Base-by-base conservation (phyloP, 2,329 filamentous ascomycete species). In the Clonostachys byssicola region DNA sequence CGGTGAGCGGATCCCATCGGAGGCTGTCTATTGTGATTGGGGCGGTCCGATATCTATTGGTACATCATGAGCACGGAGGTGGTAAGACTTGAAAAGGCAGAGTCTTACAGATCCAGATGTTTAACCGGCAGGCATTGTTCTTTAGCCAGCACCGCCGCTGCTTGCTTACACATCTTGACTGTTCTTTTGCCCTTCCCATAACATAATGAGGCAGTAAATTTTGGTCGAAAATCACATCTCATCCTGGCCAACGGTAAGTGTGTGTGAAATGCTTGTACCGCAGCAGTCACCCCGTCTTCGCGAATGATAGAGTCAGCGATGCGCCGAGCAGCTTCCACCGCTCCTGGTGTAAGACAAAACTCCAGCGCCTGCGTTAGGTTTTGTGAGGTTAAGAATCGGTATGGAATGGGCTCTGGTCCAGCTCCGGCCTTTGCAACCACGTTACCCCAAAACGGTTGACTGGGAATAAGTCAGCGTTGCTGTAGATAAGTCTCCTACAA, bases 161-260 rank as follows among this genome's bases (percentile, higher is more conserved):
- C 46, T 20, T 23, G 23, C 20, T 43, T 35, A n/a, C 40, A 47
- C 12, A 47, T 33, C 41, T 38, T 43, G 30, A 47, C 12, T 12
- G 9, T 5, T 14, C 16, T 34, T 35, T 45, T 44, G 30, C 8
- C 20, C 14, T 38, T 36, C n/a, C 13, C 34, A 30, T 43, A 44
- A n/a, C 7, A 16, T 35, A 40, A 40, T 34, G 70, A 68, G 0
- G 80, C 79, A 4, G 74, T 69, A 3, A 66, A 66, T 23, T 81
- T 73, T 5, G 60, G 57, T 5, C 67, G 53, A 18, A 71, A 49
- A 13, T 61, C 58, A 51, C 68, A 72, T 3, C 57, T 53, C 51
- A 70, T 56, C 5, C 56, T 57, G 13, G 63, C 53, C 7, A 64
- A 49, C 5, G 62, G 61, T 13, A 72, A 50, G 13, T 63, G 54